Percentiles rank a stretch among this genome's conserved stretches.
These are phyloP conservation scores for Fomitopsis betulina DNA, from an alignment of 1,284 basidiomycete species.

Conservation along the genomic window DNA sequence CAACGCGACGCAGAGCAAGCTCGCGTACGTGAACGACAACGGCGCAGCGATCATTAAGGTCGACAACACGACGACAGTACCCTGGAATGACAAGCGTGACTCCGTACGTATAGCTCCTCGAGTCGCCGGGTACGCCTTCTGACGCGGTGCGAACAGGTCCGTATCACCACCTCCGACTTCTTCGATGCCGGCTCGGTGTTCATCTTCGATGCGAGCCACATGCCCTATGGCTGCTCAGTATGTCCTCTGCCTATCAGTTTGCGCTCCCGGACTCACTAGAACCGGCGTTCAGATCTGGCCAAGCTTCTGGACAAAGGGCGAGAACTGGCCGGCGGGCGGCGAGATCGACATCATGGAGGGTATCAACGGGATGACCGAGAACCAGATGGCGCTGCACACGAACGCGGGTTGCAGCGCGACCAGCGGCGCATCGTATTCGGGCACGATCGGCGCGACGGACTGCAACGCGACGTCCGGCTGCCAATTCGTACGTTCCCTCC, in stretches of 20 bases:
- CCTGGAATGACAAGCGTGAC: conserved; percentile 50
- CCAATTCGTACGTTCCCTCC: conserved; percentile 31
- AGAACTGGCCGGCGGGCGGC: conserved; percentile 49
- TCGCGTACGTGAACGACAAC: conserved; percentile 51
- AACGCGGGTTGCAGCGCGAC: conserved; percentile 29
- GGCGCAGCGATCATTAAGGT: conserved; percentile 56
- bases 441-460: conserved; percentile 31
- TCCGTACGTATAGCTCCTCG: conserved; percentile 34
- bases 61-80: conserved; percentile 49
- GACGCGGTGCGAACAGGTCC: conserved; percentile 31
- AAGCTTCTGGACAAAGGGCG: conserved; percentile 50
- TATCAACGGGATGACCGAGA: conserved; percentile 37
- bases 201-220: conserved; percentile 55
- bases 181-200: conserved; percentile 53
- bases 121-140: neutral
- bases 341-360: conserved; percentile 57
- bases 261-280: neutral
- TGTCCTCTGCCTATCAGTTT: neutral
- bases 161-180: conserved; percentile 43
- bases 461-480: conserved; percentile 49
- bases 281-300: conserved; percentile 37
- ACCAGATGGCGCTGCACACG: conserved; percentile 47
- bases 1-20: conserved; percentile 39
- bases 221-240: conserved; percentile 55
- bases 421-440: conserved; percentile 32